Conservation (phyloP, 2,329 filamentous ascomycete species). For the Colletotrichum sp. region DNA sequence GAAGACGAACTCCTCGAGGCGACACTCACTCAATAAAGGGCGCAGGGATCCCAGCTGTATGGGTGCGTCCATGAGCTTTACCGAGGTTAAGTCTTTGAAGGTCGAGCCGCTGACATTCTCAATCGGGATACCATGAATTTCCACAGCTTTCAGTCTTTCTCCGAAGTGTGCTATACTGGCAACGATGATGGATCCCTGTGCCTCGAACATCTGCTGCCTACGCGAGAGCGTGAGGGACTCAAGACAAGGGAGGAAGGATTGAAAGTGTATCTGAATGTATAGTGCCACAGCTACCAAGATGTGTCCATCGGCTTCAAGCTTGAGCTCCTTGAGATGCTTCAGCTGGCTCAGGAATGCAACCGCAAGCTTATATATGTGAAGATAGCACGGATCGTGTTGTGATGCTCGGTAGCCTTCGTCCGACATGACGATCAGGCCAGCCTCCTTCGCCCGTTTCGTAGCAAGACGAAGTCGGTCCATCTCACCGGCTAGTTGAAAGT, state of each 20-base stretch:
- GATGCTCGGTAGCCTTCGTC: neutral
- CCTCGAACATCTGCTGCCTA: too few relatives aligned
- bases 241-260: neutral
- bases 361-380: neutral
- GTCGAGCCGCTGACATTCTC: fast-evolving
- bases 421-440: neutral
- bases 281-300: fast-evolving
- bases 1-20: neutral
- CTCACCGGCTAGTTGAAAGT: fast-evolving
- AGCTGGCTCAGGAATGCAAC: neutral
- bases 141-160: neutral
- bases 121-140: neutral
- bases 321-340: neutral
- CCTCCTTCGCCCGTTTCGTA: neutral
- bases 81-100: neutral
- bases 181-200: fast-evolving
- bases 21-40: neutral
- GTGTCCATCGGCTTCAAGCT: fast-evolving
- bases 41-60: neutral
- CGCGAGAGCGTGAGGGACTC: fast-evolving
- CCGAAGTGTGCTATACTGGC: neutral
- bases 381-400: fast-evolving
- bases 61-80: neutral
- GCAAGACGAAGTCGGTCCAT: neutral
- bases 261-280: neutral